Percentiles rank a stretch among this genome's conserved stretches.
These are phyloP conservation scores for Aspergillaceae sp. DNA, from an alignment of 2,329 filamentous ascomycete genomes.

Conservation along the genomic window DNA sequence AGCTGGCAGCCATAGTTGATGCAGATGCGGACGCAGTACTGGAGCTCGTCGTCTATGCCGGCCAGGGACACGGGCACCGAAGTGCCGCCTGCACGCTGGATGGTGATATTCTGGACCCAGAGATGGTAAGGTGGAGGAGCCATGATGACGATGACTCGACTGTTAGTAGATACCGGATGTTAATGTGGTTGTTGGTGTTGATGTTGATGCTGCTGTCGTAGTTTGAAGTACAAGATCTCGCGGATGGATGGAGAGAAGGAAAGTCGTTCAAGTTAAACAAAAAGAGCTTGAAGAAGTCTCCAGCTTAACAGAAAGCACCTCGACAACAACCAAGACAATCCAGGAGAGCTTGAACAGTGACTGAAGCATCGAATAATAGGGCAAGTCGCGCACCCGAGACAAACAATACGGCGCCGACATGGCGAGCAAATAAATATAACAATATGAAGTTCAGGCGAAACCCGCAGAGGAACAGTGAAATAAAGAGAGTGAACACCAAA, in stretches of 20 bases:
- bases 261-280: neutral
- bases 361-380: conserved; percentile 1
- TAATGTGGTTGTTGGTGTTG: no score
- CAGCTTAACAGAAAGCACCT: neutral
- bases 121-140: conserved; percentile 38
- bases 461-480: neutral
- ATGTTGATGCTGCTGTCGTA: no score
- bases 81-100: conserved; percentile 39
- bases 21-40: conserved; percentile 41
- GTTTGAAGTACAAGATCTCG: no score
- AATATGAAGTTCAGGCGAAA: conserved; percentile 3
- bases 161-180: no score
- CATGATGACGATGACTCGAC: conserved; percentile 3
- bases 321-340: neutral
- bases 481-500: neutral
- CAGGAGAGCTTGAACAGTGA: neutral
- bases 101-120: conserved; percentile 43
- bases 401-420: conserved; percentile 16
- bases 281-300: neutral
- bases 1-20: conserved; percentile 65
- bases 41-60: conserved; percentile 38
- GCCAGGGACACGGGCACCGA: conserved; percentile 34
- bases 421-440: conserved; percentile 2
- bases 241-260: no score
- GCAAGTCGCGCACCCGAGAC: conserved; percentile 16